A percentile compares a stretch with the other conserved stretches of the same genome.
These are phyloP conservation scores for Globisporangium emineosum DNA, from an alignment of 352 stramenopile species.

Conservation along the genomic window DNA sequence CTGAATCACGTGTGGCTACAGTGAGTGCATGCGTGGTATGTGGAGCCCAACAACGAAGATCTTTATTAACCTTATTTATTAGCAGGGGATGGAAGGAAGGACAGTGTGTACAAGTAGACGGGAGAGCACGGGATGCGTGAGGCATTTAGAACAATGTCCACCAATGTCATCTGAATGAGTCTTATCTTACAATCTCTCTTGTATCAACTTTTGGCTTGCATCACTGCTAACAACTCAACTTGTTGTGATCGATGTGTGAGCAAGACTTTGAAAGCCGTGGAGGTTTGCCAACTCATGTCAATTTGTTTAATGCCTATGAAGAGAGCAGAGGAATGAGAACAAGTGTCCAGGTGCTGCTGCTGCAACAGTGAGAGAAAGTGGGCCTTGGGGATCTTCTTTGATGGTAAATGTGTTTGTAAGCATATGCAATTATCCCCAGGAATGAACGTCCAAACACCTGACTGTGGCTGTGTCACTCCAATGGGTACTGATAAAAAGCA, in stretches of 20 bases:
- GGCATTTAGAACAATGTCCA: background rate
- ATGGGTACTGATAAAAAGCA: background rate
- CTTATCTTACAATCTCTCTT: background rate
- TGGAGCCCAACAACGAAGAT: background rate
- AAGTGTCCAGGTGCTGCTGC: background rate
- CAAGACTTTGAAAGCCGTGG: too few species aligned
- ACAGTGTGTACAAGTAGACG: background rate
- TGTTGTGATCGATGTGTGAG: too few species aligned
- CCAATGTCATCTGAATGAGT: background rate
- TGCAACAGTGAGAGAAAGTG: background rate
- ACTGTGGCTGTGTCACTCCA: background rate
- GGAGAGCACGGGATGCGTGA: background rate
- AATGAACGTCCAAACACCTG: background rate
- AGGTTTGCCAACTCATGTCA: too few species aligned
- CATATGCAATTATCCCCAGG: background rate
- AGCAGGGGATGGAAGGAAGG: background rate
- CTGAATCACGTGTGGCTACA: conserved; percentile 53
- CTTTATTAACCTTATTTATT: conserved; percentile 8
- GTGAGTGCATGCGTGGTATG: background rate
- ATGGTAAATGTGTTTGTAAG: background rate
- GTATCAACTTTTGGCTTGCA: background rate
- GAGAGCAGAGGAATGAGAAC: too few species aligned
- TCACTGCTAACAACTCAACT: too few species aligned
- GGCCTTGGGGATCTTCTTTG: background rate
- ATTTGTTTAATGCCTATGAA: too few species aligned